Percentiles rank a stretch among this genome's conserved stretches.
Conservation (phyloP, 768 basidiomycete genomes). For the Leccinum incarnatum region DNA sequence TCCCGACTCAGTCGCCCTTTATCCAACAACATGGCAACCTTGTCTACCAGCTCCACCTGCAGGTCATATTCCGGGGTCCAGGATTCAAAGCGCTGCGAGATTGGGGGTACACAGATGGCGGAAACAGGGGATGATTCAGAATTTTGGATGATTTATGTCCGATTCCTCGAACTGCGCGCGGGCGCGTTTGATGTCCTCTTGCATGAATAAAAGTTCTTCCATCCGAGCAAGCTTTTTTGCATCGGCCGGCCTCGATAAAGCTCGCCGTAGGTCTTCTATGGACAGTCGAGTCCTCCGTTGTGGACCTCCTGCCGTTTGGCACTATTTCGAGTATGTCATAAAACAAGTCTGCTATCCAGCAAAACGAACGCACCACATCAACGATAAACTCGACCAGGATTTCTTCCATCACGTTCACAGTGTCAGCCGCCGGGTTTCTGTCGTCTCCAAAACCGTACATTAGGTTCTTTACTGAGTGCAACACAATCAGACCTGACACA, state of each 20-base stretch:
- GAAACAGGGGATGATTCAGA: constrained; percentile 27
- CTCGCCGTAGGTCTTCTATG: constrained; percentile 81
- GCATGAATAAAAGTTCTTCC: constrained; percentile 91
- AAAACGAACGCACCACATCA: constrained; percentile 66
- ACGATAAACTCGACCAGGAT: constrained; percentile 88
- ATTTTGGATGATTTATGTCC: constrained; percentile 45
- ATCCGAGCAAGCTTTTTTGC: constrained; percentile 89
- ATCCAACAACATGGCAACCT: neutral
- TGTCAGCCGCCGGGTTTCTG: constrained; percentile 81
- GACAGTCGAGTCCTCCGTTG: constrained; percentile 73
- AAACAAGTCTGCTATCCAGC: constrained; percentile 1
- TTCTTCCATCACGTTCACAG: constrained; percentile 91
- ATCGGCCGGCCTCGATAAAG: constrained; percentile 80
- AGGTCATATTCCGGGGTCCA: neutral
- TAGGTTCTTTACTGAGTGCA: constrained; percentile 62
- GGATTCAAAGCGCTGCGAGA: constrained; percentile 3
- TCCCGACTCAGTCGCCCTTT: neutral
- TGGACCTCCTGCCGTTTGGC: constrained; percentile 67
- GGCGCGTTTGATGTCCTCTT: constrained; percentile 90
- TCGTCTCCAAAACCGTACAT: constrained; percentile 97
- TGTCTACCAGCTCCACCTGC: neutral
- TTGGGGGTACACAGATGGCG: constrained; percentile 1
- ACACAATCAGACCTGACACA: constrained; percentile 14
- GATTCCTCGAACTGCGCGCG: constrained; percentile 71
- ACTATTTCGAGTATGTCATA: constrained; percentile 42